phyloP scores from a whole-genome alignment of 2,329 filamentous ascomycete genomes.

The Gaeumannomyces tritici region DNA sequence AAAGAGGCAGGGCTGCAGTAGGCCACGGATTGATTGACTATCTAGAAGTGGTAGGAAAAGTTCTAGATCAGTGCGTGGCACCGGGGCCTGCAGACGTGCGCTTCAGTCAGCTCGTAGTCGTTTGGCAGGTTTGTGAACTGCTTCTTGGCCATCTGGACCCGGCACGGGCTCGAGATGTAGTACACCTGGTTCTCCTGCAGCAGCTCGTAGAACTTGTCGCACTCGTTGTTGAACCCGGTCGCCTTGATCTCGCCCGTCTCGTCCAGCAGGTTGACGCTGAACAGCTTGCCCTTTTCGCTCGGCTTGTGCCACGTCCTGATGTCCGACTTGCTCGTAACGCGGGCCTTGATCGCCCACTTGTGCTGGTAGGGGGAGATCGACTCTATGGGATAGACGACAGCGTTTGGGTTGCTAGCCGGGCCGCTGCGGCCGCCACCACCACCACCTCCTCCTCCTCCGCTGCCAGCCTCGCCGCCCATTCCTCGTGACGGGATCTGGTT shows the following conservation, averaged over 20 bases:
- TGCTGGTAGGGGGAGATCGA: constrained; percentile 87
- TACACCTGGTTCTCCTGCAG: constrained; percentile 88
- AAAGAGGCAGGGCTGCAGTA: no score
- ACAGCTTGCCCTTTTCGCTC: constrained; percentile 85
- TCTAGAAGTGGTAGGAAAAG: no score
- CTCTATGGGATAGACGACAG: constrained; percentile 86
- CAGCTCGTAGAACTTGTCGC: constrained; percentile 75
- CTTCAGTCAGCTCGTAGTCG: constrained; percentile 75
- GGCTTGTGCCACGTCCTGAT: constrained; percentile 94
- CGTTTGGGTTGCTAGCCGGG: constrained; percentile 24
- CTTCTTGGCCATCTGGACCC: constrained; percentile 84
- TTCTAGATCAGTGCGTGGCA: no score
- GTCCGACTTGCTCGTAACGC: constrained; percentile 80
- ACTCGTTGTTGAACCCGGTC: constrained; percentile 91
- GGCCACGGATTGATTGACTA: no score
- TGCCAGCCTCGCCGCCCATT: constrained; percentile 18
- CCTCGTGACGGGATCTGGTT: constrained; percentile 37
- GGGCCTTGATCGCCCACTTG: constrained; percentile 97
- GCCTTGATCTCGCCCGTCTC: constrained; percentile 94
- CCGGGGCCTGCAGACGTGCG: no score
- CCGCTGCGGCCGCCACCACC: constrained; percentile 15
- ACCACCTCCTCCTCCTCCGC: constrained; percentile 9
- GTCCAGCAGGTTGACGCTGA: constrained; percentile 90
- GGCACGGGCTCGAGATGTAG: constrained; percentile 84
- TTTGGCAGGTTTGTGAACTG: constrained; percentile 90